Base-by-base conservation (phyloP, 2,329 filamentous ascomycete genomes). In the Ophioceras dolichostomum region DNA sequence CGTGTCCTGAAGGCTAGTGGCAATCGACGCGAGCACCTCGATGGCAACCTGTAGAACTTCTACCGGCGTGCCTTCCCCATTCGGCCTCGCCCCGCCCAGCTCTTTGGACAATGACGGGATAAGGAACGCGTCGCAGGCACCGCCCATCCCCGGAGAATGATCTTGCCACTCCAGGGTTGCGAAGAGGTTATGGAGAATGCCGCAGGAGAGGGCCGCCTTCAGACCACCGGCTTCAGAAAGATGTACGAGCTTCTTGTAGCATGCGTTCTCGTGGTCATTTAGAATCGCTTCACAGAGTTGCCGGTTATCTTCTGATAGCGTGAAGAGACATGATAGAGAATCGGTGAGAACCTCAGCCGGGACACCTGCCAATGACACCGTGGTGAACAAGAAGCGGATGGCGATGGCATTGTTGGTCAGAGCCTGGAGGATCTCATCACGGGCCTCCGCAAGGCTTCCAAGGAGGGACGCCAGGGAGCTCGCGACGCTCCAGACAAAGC, bases 21-120 rank as follows among this genome's bases (percentile, higher is more conserved):
- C 75, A 33, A 82, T 79, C 6, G 75, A 75, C 4, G 75, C 76
- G 0, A 79, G 59, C 13, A 76, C 70, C 52, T 81, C 74, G 0
- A 82, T 56, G 3, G 73, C 73, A 13, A 76, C 53, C 47, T 70
- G 62, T 36, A 70, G 53, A 28, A 67, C 61, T 43, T 73, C 36
- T 21, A 27, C 32, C n/a, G 21, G n/a, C 17, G 19, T 14, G 36
- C 20, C 29, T 17, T 37, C 36, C 16, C 19, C 29, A 24, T 37
- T 29, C 28, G 32, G n/a, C 10, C 16, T 32, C 4, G 36, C 36
- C 20, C 28, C 32, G 7, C 10, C 57, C n/a, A 70, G 47, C 0
- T 55, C 55, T 5, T 47, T 50, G 7, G 59, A 51, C 20, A 76
- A 52, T 7, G 54, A 56, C 3, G 67, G 61, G 20, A 76, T 57